Base-by-base conservation (phyloP, 2,329 filamentous ascomycete species). In the Aschersonia sp. region DNA sequence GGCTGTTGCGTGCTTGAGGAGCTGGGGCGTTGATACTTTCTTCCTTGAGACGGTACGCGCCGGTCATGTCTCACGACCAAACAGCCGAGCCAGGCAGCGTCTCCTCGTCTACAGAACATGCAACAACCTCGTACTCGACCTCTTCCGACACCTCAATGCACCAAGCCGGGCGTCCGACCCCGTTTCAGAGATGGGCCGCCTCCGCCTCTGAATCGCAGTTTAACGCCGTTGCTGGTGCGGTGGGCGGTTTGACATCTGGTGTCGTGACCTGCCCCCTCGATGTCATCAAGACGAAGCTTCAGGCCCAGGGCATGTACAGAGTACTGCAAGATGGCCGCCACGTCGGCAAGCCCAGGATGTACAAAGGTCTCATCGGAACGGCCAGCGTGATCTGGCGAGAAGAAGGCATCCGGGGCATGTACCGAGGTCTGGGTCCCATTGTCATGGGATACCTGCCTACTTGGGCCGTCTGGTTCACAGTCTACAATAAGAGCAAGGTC, bases 281-380 rank as follows among this genome's bases (percentile, higher is more conserved):
- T 72, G 92, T 98, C 52, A 97, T 98, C 67, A 98, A 98, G 72
- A 98, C 92, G 43, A 97, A 96, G 66, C 69, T 98, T 51, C 92
- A 98, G 65, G 91, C 89, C 12, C 92, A 97, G 64, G 91, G 91
- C 53, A 86, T 88, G 28, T 94, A 94, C 65, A 56, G 65, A 55
- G 75, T 68, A 54, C 65, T 65, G 60, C 73, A 68, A 56, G 69
- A 70, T 53, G 71, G 65, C 51, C 63, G 63, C 47, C 70, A 71
- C 61, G 70, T 68, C 31, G 70, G 69, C 31, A 72, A 74, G 51
- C 65, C 69, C 29, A 71, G 69, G 72, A 69, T 92, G 45, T 98
- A 98, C 63, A 82, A 84, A 52, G 92, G 92, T 5, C 75, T 98
- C 58, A 60, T 94, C 6, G 92, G 92, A 43, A 97, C 91, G 0